Evolutionary conservation across 805 yeast genomes (phyloP).

Genomic region (Saturnispora galanensis): DNA sequence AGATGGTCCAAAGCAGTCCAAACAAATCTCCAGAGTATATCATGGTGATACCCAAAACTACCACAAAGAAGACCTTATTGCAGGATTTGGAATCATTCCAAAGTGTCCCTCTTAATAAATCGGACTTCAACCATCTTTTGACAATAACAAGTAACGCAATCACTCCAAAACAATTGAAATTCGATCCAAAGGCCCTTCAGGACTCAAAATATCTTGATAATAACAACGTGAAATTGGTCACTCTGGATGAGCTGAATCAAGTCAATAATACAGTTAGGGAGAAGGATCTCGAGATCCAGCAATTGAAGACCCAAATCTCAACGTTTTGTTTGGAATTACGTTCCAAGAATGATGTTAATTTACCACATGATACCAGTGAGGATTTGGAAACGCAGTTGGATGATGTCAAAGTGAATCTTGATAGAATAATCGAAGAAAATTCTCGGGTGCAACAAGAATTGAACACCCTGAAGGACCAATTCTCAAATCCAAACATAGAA

Average conservation of each 20-base stretch:
- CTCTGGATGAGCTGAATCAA: conserved; percentile 1
- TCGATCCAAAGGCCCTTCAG: background rate
- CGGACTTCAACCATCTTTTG: conserved; percentile 19
- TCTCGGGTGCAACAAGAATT: background rate
- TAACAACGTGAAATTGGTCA: conserved; percentile 1
- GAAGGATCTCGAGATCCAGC: background rate
- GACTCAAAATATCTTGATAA: conserved; percentile 3
- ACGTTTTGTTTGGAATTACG: too few relatives aligned
- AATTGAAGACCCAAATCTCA: background rate
- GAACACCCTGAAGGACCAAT: conserved; percentile 1
- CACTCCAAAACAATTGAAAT: background rate
- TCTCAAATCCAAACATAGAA: conserved; percentile 13
- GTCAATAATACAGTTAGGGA: background rate
- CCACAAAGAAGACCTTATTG: background rate
- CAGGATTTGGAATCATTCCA: conserved; percentile 7
- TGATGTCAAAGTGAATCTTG: too few relatives aligned
- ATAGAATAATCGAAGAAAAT: too few relatives aligned
- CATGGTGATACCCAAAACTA: conserved; percentile 9
- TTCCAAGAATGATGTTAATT: too few relatives aligned
- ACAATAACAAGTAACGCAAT: background rate
- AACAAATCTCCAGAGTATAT: background rate
- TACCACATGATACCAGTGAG: background rate
- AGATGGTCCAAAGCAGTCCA: conserved; percentile 8
- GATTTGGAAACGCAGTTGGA: background rate
- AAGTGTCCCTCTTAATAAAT: conserved; percentile 14